phyloP scores from a whole-genome alignment of 2,329 filamentous ascomycete species.

The Colletotrichum chlorophyti region DNA sequence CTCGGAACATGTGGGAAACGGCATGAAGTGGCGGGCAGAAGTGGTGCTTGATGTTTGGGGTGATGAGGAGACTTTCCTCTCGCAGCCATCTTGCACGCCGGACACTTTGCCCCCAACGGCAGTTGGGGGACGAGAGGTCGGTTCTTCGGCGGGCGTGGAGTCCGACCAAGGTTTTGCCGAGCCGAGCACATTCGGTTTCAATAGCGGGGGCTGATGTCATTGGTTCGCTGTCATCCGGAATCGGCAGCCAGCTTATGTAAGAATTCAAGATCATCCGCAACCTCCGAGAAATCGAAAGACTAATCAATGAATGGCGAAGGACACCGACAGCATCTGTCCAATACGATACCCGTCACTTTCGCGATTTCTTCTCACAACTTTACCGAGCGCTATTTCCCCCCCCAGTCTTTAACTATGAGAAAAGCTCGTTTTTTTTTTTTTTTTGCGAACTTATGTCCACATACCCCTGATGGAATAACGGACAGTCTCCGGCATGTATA shows the following conservation, averaged over 20 bases:
- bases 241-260: constrained; percentile 21
- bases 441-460: no score
- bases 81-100: constrained; percentile 21
- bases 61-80: constrained; percentile 27
- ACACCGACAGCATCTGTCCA: no score
- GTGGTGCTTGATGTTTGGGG: constrained; percentile 17
- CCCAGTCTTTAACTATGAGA: no score
- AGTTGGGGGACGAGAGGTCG: constrained; percentile 9
- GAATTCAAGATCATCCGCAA: not conserved
- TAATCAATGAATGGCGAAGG: no score
- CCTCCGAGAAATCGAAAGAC: constrained; percentile 13
- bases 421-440: no score
- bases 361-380: no score
- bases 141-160: constrained; percentile 10
- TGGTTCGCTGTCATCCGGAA: constrained; percentile 11
- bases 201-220: constrained; percentile 24
- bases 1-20: constrained; percentile 25
- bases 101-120: constrained; percentile 14
- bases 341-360: no score
- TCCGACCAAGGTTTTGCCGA: constrained; percentile 26
- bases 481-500: no score
- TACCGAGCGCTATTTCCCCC: no score
- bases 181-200: constrained; percentile 20
- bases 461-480: no score
- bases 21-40: constrained; percentile 20